Conservation (phyloP, 2,329 filamentous ascomycete genomes). For the Hymenoscyphus infarciens region DNA sequence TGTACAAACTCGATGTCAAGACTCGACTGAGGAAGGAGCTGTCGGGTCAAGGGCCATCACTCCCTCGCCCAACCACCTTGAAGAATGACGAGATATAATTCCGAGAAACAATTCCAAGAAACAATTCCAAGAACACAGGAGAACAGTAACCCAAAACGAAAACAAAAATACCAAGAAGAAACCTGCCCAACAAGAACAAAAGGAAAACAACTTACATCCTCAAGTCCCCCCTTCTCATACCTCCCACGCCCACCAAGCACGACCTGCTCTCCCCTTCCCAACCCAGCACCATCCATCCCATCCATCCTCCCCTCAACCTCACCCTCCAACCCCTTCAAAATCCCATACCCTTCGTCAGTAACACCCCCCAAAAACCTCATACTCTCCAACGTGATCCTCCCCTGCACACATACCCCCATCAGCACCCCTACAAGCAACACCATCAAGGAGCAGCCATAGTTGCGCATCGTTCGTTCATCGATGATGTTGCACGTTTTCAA, state of each 20-base stretch:
- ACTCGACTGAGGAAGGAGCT: too few species aligned
- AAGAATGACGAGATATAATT: too few species aligned
- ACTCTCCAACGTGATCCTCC: slow-evolving; percentile 22
- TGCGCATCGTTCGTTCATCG: not conserved
- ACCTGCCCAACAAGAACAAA: not conserved
- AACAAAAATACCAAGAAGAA: too few species aligned
- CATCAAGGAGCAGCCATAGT: not conserved
- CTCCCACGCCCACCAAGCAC: not conserved
- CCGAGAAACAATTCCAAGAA: too few species aligned
- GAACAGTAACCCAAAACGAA: not conserved
- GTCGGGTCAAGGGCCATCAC: too few species aligned
- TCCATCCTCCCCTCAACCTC: slow-evolving; percentile 12
- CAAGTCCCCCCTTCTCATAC: slow-evolving; percentile 22
- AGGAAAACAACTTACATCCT: slow-evolving; percentile 26
- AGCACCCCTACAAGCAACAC: not conserved
- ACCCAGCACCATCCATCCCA: slow-evolving; percentile 11
- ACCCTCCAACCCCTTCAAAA: not conserved
- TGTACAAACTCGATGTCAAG: too few species aligned
- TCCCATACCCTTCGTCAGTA: slow-evolving; percentile 17
- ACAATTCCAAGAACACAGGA: not conserved
- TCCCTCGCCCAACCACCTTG: too few species aligned
- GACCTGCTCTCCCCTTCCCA: slow-evolving; percentile 3
- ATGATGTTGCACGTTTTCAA: too few species aligned
- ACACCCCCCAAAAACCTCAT: slow-evolving; percentile 23
- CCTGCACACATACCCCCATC: not conserved